Evolutionary conservation across 208 protist species (phyloP), one percentile per base, ranked within the genome.

Genomic region (Acanthamoeba castellanii): DNA sequence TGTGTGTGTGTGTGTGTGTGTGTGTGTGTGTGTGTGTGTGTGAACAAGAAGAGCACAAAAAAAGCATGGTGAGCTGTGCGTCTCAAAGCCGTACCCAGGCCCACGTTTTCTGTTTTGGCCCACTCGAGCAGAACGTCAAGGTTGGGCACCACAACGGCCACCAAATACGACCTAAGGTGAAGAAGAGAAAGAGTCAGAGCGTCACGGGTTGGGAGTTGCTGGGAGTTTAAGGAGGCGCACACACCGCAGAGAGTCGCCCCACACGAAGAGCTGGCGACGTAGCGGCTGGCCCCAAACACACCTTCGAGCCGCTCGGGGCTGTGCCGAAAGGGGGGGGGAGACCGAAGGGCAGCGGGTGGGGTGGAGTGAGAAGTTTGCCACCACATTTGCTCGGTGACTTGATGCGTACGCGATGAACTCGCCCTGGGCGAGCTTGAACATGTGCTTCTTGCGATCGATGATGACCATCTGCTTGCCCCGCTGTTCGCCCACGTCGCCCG

Each of bases 391-490:
- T n/a, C 11, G 7, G 72, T 82, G 11, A 82, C 72, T 6, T 82
- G 61, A 50, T 3, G 37, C 32, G 32, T 50, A 92, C 59, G 85
- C 85, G 45, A 92, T 52, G 37, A 74, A 92, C 32, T 92, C 85
- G 61, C 85, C 85, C 27, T 74, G 52, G 18, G 85, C 85, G 37
- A 92, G 85, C 85, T 92, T 92, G 85, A 92, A 92, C 59, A 92
- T 92, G 57, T 92, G 52, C 59, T 92, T 92, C 85, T 92, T 92
- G 34, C 85, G 85, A n/a, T 92, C 85, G 59, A 92, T 92, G 45
- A 92, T 92, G 30, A 92, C 59, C 22, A 74, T 50, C 37, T 74
- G 8, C 57, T 72, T 37, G 22, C 59, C 59, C 27, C 59, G 52
- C 85, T 74, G 61, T 37, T 66, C 61, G 34, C 85, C 85, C 9